Conservation (phyloP, 1,284 basidiomycete species). For the Takashimella koratensis region DNA sequence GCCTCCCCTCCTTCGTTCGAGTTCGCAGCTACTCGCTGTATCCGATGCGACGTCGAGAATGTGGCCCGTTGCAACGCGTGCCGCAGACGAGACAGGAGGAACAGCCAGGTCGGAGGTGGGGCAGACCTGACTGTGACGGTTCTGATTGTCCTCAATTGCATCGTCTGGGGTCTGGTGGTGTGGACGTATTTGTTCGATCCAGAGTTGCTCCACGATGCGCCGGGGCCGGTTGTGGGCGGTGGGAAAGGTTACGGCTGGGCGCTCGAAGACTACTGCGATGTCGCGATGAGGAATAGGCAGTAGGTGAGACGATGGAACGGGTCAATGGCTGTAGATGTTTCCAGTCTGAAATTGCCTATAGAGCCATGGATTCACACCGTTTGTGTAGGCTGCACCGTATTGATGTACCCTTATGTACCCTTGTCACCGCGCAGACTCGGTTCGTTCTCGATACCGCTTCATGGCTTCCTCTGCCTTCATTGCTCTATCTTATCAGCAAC, state of each 20-base stretch:
- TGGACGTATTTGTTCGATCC: neutral
- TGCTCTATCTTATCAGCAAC: conserved; percentile 10
- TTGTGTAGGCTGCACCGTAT: too few species aligned
- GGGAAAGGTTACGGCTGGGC: neutral
- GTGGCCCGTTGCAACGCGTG: neutral
- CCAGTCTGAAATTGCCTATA: too few species aligned
- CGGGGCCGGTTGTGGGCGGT: neutral
- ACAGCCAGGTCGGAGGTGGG: neutral
- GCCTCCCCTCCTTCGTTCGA: neutral
- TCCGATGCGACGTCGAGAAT: neutral
- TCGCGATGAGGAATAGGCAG: neutral
- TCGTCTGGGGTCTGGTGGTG: neutral
- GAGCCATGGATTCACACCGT: too few species aligned
- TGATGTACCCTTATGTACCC: too few species aligned
- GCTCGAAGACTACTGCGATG: neutral
- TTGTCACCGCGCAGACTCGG: neutral
- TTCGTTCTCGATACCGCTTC: conserved; percentile 2
- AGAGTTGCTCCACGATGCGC: neutral
- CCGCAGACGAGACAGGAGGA: neutral
- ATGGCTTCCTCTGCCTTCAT: conserved; percentile 30
- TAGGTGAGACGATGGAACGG: neutral
- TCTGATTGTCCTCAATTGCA: neutral
- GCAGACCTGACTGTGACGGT: neutral
- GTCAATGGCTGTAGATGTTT: neutral
- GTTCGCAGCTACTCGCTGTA: neutral